Evolutionary conservation across 2,329 filamentous ascomycete genomes (phyloP).

Genomic region (Cordyceps tenuipes): DNA sequence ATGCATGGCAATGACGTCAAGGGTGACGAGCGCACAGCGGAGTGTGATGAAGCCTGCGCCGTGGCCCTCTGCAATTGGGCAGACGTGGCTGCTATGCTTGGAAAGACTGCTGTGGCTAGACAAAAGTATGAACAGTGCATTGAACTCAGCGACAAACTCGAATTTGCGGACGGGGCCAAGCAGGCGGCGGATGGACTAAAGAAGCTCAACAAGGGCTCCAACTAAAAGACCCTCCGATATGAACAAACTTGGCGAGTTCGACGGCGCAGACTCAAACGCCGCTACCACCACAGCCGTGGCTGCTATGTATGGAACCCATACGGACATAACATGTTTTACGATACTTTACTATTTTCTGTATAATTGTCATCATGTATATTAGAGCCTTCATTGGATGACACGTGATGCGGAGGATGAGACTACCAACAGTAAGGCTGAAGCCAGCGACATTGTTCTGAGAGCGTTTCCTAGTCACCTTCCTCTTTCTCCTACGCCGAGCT

Average conservation of each 20-base stretch:
- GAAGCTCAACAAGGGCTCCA: slow-evolving; percentile 18
- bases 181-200: slow-evolving; percentile 46
- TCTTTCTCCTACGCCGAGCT: background rate
- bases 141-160: slow-evolving; percentile 47
- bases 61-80: slow-evolving; percentile 81
- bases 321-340: background rate
- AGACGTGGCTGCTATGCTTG: slow-evolving; percentile 70
- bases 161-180: slow-evolving; percentile 41
- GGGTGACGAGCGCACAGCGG: slow-evolving; percentile 58
- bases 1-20: slow-evolving; percentile 56
- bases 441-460: background rate
- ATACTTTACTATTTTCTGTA: background rate
- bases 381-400: background rate
- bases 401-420: background rate
- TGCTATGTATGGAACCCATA: background rate
- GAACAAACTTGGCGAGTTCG: background rate
- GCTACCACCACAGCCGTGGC: background rate
- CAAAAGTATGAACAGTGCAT: slow-evolving; percentile 62
- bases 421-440: background rate
- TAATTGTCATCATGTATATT: background rate
- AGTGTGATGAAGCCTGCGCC: slow-evolving; percentile 78
- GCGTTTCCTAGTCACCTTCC: background rate
- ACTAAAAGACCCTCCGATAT: no score
- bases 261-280: background rate
- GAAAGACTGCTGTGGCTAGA: slow-evolving; percentile 55